Evolutionary conservation across 805 yeast species (phyloP), one percentile per base, ranked within the genome.

Genomic region (Candida arabinofermentans): DNA sequence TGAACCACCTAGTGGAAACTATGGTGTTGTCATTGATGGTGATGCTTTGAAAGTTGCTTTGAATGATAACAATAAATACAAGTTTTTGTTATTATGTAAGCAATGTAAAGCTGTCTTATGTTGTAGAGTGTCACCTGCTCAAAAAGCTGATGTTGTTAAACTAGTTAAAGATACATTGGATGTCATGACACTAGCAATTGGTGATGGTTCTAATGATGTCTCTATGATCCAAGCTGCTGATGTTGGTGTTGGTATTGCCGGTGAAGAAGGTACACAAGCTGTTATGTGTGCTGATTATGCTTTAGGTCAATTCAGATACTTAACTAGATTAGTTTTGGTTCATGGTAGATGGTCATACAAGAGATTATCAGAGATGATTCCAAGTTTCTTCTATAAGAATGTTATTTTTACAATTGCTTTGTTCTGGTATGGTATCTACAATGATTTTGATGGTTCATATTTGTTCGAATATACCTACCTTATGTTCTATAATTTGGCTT

Each of bases 301-400:
- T 17, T 66, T 86, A 55, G 93, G 91, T 19, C 95, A 86, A 59
- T 86, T 86, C 62, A 74, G 93, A 55, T 86, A 72, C 54, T 62
- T 86, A 47, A 70, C 83, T 0, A 74, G 86, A 51, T 66, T 86
- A 47, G 64, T 86, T 8, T 62, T 86, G 37, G 86, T 82, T 23
- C 95, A 86, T 62, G 95, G 95, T 24, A 72, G 93, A 63, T 86
- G 95, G 95, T 82, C 89, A 1, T 86, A 86, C 59, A 84, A 82
- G 61, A 71, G 95, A 61, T 69, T 86, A 35, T 75, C 87, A 27
- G 95, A 86, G 64, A 84, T 85, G 90, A 81, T 86, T 51, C 93
- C 93, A 13, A 70, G 79, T 51, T 86, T 86, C 65, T 86, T 86
- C 55, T 86, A 77, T 65, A 86, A 86, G 61, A 86, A 86, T 59